A percentile compares a stretch with the other conserved stretches of the same genome.
Conservation (phyloP, 2,329 filamentous ascomycete genomes). For the Neofusicoccum ribis region DNA sequence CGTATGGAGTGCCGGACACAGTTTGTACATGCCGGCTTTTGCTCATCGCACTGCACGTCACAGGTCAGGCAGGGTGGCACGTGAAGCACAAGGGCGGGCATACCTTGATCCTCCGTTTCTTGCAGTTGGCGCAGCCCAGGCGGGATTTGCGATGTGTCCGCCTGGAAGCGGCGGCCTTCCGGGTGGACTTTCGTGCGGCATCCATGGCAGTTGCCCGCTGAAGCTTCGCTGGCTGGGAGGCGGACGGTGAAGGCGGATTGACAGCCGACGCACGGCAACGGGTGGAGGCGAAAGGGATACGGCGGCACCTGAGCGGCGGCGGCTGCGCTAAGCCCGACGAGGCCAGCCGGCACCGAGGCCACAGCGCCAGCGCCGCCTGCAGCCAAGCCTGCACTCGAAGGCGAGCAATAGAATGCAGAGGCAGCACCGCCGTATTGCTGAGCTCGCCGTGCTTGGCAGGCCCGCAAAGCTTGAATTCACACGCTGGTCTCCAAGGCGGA, state of each 20-base stretch:
- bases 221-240: neutral
- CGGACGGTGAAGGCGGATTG: neutral
- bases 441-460: too few species aligned
- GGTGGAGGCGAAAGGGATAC: neutral
- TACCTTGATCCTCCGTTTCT: slow-evolving; percentile 14
- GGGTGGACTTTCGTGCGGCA: neutral
- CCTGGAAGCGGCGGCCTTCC: neutral
- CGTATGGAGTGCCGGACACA: slow-evolving; percentile 30
- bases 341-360: too few species aligned
- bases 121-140: slow-evolving; percentile 13
- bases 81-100: neutral
- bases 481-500: too few species aligned
- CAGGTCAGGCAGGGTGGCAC: neutral
- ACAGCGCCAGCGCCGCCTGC: too few species aligned
- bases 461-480: too few species aligned
- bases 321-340: too few species aligned
- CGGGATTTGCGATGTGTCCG: slow-evolving; percentile 10
- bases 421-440: too few species aligned
- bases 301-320: too few species aligned
- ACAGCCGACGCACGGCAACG: neutral
- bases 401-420: too few species aligned
- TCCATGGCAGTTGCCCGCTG: neutral
- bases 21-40: slow-evolving; percentile 31
- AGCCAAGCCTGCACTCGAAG: too few species aligned
- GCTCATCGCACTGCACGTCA: slow-evolving; percentile 31